Evolutionary conservation across 2,329 filamentous ascomycete species (phyloP).

Genomic region (Ascochyta rabiei): DNA sequence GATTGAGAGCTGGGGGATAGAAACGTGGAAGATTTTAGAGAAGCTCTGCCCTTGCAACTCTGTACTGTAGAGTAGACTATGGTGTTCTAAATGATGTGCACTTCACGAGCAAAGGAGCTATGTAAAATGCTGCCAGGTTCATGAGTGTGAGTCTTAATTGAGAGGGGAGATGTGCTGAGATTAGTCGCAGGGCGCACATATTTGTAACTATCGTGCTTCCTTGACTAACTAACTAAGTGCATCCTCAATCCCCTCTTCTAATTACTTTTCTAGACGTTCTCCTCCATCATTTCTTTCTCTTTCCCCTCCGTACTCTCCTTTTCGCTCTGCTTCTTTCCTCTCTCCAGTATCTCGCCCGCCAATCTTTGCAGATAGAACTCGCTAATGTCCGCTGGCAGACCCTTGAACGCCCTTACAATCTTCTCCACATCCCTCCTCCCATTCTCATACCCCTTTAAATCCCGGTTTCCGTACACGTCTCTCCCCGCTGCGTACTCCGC

Average conservation of each 20-base stretch:
- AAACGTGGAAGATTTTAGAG: not conserved
- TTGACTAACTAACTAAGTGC: too few relatives aligned
- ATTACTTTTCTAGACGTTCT: not conserved
- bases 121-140: not conserved
- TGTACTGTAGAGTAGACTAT: not conserved
- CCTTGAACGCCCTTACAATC: slow-evolving; percentile 68
- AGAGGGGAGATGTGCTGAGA: not conserved
- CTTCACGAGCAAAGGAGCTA: too few relatives aligned
- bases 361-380: slow-evolving; percentile 77
- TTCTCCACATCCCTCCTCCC: slow-evolving; percentile 73
- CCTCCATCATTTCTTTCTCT: not conserved
- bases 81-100: too few relatives aligned
- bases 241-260: too few relatives aligned
- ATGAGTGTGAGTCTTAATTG: not conserved
- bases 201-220: too few relatives aligned
- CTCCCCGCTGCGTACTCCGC: slow-evolving; percentile 72
- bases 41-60: not conserved
- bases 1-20: not conserved
- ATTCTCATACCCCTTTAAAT: slow-evolving; percentile 83
- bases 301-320: not conserved
- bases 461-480: slow-evolving; percentile 88
- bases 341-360: slow-evolving; percentile 66
- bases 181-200: not conserved
- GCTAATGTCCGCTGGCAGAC: slow-evolving; percentile 68
- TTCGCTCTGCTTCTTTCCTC: slow-evolving; percentile 3